Conservation (phyloP, 2,329 filamentous ascomycete genomes). For the Claviceps sp. region DNA sequence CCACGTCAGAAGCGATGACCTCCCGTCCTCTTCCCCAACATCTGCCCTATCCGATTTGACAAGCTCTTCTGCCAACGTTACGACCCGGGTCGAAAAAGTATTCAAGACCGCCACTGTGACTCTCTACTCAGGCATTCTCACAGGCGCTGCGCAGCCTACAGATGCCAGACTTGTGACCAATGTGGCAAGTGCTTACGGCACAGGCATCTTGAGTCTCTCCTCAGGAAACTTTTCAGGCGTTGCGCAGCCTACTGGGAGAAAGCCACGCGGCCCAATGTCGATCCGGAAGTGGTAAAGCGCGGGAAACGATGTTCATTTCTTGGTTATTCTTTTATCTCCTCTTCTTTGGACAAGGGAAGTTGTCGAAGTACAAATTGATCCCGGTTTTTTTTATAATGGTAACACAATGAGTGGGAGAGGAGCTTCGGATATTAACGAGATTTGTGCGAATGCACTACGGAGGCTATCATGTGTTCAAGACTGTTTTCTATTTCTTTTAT, state of each 20-base stretch:
- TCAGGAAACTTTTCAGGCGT: background rate
- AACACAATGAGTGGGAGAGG: too few relatives aligned
- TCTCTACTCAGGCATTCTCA: slow-evolving; percentile 6
- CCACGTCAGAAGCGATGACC: background rate
- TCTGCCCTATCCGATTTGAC: slow-evolving; percentile 8
- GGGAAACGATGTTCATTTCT: background rate
- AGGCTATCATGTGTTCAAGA: background rate
- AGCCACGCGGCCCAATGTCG: background rate
- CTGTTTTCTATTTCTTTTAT: background rate
- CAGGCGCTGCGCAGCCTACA: background rate
- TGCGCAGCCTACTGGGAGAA: background rate
- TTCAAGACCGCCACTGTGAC: slow-evolving; percentile 25
- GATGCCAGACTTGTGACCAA: slow-evolving; percentile 14
- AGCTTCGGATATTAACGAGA: background rate
- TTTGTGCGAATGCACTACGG: slow-evolving; percentile 1
- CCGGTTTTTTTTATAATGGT: too few relatives aligned
- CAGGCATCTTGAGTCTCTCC: slow-evolving; percentile 18
- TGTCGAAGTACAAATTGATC: too few relatives aligned
- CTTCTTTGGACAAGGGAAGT: too few relatives aligned
- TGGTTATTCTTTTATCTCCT: too few relatives aligned
- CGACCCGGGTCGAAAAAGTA: slow-evolving; percentile 19
- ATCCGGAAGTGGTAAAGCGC: slow-evolving; percentile 1
- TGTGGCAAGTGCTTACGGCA: slow-evolving; percentile 23
- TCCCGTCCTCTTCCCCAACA: background rate
- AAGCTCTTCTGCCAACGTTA: slow-evolving; percentile 12